Percentiles rank a stretch among this genome's conserved stretches.
Evolutionary conservation across 208 protist genomes (phyloP).

Genomic region (Leishmania arabica): DNA sequence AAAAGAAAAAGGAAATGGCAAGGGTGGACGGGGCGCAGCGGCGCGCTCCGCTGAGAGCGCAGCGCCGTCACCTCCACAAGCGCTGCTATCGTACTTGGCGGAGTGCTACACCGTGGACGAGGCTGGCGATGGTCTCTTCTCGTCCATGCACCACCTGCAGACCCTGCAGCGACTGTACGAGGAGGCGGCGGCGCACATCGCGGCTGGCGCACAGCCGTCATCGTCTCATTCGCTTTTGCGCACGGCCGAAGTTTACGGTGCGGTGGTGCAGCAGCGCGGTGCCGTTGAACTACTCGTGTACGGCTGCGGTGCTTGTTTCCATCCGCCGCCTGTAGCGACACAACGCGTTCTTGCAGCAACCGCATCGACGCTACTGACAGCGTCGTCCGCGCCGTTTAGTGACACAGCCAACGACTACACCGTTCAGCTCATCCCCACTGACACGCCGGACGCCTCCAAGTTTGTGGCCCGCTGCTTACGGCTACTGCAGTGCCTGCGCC

Average conservation of each 20-base stretch:
- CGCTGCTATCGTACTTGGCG: conserved; percentile 37
- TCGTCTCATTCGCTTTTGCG: conserved; percentile 30
- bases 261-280: conserved; percentile 63
- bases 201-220: conserved; percentile 9
- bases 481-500: conserved; percentile 14
- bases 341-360: neutral
- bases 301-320: conserved; percentile 36
- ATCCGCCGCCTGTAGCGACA: neutral
- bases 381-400: neutral
- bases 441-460: neutral
- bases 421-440: conserved; percentile 13
- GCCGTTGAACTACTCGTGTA: conserved; percentile 58
- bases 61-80: conserved; percentile 3
- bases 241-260: conserved; percentile 35
- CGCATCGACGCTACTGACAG: neutral
- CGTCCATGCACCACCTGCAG: conserved; percentile 17
- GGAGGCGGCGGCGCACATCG: conserved; percentile 7
- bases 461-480: conserved; percentile 13
- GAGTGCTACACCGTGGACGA: conserved; percentile 61
- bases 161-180: conserved; percentile 13
- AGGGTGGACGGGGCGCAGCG: neutral
- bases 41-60: neutral
- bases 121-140: conserved; percentile 64
- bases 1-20: neutral
- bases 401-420: conserved; percentile 9